These are phyloP conservation scores for Entomortierella parvispora DNA, from an alignment of 192 early-diverging fungal species.

Conservation along the genomic window DNA sequence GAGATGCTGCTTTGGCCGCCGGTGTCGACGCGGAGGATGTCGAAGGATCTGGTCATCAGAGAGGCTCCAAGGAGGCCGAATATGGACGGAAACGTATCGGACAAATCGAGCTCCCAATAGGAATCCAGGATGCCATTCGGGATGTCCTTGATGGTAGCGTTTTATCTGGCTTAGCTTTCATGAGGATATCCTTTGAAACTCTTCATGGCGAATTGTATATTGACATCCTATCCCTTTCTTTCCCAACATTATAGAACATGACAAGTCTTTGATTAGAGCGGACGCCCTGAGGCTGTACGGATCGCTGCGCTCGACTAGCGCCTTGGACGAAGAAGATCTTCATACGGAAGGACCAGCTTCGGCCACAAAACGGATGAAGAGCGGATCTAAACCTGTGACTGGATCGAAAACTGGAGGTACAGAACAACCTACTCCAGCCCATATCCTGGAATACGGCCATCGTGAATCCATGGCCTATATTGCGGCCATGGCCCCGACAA, in stretches of 20 bases:
- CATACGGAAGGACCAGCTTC: slow-evolving; percentile 1
- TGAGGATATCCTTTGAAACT: neutral
- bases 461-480: slow-evolving; percentile 80
- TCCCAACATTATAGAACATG: slow-evolving; percentile 47
- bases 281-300: slow-evolving; percentile 65
- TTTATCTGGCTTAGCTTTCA: neutral
- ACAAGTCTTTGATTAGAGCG: slow-evolving; percentile 56
- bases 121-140: slow-evolving; percentile 42
- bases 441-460: slow-evolving; percentile 75
- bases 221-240: too few species aligned
- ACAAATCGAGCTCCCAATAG: slow-evolving; percentile 38
- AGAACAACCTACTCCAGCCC: slow-evolving; percentile 57
- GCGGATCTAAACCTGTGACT: slow-evolving; percentile 15
- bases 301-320: slow-evolving; percentile 61
- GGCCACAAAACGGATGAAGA: slow-evolving; percentile 19
- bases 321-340: slow-evolving; percentile 27
- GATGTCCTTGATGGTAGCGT: slow-evolving; percentile 23
- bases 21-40: slow-evolving; percentile 1
- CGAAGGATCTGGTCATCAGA: slow-evolving; percentile 6
- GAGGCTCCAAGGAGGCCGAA: slow-evolving; percentile 47
- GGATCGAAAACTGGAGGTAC: too few species aligned
- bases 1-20: neutral
- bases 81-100: slow-evolving; percentile 50
- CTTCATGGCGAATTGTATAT: too few species aligned
- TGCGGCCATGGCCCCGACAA: slow-evolving; percentile 67